Evolutionary conservation across 2,329 filamentous ascomycete species (phyloP), one percentile per base, ranked within the genome.

Genomic region (Fusarium protoensiforme): DNA sequence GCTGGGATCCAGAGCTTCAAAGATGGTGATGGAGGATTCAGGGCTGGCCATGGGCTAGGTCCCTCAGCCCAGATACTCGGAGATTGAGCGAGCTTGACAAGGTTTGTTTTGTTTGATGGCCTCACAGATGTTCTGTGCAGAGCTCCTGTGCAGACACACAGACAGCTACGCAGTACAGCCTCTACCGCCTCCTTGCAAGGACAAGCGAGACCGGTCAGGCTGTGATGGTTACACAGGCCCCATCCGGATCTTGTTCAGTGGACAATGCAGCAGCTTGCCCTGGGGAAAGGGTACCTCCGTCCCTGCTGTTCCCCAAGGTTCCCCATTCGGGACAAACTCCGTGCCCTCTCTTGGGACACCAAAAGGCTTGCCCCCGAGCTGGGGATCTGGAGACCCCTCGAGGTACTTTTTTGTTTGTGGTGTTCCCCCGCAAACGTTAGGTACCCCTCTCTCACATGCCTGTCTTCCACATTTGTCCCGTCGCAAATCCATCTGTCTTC

Each of bases 361-460:
- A 58, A 64, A 64, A 70, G 65, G 67, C 67, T 69, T 75, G 60
- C 68, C 74, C 74, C 71, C 65, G 68, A 72, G 65, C 69, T 69
- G 61, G 74, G 64, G 60, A 74, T 63, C 72, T 77, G 74, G 68
- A 74, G 69, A 57, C 56, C 36, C 58, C 65, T 62, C 58, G 62
- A 69, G 72, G 70, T 77, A 77, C 75, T 77, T 77, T 65, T 31
- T 57, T 36, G 27, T 63, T 63, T 54, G 60, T 62, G 65, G 65
- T 58, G 69, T 69, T 67, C 61, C 57, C 63, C 64, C 54, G 56
- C 36, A 64, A 64, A 64, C 36, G 58, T n/a, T 57, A 77, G 51
- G 75, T 77, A 77, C 63, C 62, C 48, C 61, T 68, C 43, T 56
- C 74, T 77, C 75, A 75, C 75, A 78, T 78, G 74, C 68, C 64